phyloP scores from a whole-genome alignment of 192 early-diverging fungal species.

The Backusella westeae region DNA sequence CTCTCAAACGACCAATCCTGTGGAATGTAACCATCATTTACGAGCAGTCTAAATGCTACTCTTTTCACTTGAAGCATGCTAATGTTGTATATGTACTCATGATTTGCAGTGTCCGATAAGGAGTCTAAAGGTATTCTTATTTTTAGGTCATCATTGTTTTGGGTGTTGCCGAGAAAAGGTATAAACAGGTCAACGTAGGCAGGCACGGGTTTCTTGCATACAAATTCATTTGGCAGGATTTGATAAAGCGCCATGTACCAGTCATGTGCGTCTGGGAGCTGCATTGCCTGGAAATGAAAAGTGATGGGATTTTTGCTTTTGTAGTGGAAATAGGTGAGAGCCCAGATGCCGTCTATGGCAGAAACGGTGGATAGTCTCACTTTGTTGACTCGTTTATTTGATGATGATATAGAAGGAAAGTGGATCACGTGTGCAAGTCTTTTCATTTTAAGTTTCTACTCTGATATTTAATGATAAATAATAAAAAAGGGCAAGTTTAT shows the following conservation, averaged over 20 bases:
- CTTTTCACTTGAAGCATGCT: neutral
- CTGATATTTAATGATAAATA: neutral
- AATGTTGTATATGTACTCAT: neutral
- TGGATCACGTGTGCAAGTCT: conserved; percentile 2
- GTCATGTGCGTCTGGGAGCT: neutral
- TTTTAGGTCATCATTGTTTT: neutral
- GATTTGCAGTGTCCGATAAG: neutral
- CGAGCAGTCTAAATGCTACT: neutral
- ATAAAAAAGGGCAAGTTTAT: neutral
- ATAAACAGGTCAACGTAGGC: conserved; percentile 7
- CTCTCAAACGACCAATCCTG: neutral
- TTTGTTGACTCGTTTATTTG: neutral
- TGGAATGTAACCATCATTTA: neutral
- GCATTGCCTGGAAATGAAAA: conserved; percentile 2
- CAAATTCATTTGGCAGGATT: neutral
- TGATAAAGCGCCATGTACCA: conserved; percentile 9
- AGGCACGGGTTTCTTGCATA: neutral
- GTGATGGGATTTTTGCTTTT: neutral
- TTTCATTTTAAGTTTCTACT: neutral
- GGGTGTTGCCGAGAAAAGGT: neutral
- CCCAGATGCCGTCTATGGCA: neutral
- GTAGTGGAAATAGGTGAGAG: neutral
- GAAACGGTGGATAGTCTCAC: neutral
- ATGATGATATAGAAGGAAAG: neutral
- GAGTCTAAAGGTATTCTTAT: neutral